phyloP scores from a whole-genome alignment of 257 asterid genomes.

The Penstemon newberryi region DNA sequence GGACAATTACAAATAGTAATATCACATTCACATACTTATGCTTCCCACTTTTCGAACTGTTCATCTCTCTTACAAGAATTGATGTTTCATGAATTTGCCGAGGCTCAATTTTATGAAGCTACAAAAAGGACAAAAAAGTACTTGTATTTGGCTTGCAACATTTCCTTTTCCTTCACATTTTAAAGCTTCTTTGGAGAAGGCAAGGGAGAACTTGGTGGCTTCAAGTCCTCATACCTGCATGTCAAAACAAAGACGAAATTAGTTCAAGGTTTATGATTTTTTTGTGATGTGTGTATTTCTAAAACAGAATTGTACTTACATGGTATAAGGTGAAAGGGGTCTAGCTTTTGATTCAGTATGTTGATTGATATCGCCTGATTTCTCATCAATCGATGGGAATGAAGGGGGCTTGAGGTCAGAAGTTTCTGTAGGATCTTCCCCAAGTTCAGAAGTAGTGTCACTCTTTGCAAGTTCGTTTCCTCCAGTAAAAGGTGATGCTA shows the following conservation, averaged over 20 bases:
- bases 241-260: conserved; percentile 18
- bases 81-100: background rate
- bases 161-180: conserved; percentile 9
- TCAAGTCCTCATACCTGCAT: conserved; percentile 77
- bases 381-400: conserved; percentile 38
- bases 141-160: conserved; percentile 13
- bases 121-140: conserved; percentile 19
- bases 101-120: background rate
- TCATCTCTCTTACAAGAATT: background rate
- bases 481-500: conserved; percentile 28
- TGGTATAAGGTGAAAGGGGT: conserved; percentile 64
- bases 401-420: conserved; percentile 55
- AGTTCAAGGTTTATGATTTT: background rate
- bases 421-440: conserved; percentile 20
- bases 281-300: background rate
- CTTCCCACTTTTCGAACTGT: background rate
- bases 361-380: conserved; percentile 24
- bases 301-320: conserved; percentile 39
- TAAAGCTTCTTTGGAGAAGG: conserved; percentile 49
- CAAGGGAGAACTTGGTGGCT: conserved; percentile 73
- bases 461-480: conserved; percentile 35
- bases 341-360: conserved; percentile 30
- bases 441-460: conserved; percentile 23
- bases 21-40: conserved; percentile 12
- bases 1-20: background rate